Evolutionary conservation across 306 rosid genomes (phyloP).

Genomic region (Vigna reflexopilosa): DNA sequence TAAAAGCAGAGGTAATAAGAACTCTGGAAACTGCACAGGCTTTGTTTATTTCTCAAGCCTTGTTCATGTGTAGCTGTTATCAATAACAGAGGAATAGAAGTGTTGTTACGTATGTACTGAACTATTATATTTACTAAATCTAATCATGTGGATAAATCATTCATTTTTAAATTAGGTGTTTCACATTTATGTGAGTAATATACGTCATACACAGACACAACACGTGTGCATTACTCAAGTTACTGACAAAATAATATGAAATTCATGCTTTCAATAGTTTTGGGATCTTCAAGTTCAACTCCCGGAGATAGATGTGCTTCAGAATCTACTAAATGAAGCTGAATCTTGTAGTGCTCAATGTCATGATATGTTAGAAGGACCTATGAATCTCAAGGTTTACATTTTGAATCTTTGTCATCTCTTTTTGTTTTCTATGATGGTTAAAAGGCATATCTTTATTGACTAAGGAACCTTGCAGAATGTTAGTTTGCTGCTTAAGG

Average conservation of each 20-base stretch:
- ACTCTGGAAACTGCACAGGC: constrained; percentile 34
- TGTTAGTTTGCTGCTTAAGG: constrained; percentile 70
- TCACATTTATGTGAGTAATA: constrained; percentile 13
- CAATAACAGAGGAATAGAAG: background rate
- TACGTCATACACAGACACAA: constrained; percentile 3
- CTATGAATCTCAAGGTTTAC: constrained; percentile 76
- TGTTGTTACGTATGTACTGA: too few species aligned
- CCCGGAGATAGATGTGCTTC: constrained; percentile 70
- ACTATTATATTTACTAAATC: background rate
- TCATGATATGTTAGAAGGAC: constrained; percentile 64
- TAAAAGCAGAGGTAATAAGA: constrained; percentile 73
- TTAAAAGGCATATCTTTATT: constrained; percentile 38
- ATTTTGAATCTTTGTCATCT: constrained; percentile 19
- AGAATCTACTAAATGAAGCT: constrained; percentile 65
- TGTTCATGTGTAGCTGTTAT: constrained; percentile 1
- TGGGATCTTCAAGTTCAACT: constrained; percentile 69
- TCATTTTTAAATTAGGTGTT: background rate
- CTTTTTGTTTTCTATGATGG: constrained; percentile 20
- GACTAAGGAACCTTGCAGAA: constrained; percentile 60
- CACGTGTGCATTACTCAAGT: constrained; percentile 26
- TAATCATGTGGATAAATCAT: constrained; percentile 18
- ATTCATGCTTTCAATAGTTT: constrained; percentile 57
- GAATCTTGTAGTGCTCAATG: constrained; percentile 70
- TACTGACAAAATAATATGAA: constrained; percentile 31
- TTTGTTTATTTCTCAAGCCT: constrained; percentile 29